Evolutionary conservation across 2,329 filamentous ascomycete genomes (phyloP).

Genomic region (Canariomyces notabilis): DNA sequence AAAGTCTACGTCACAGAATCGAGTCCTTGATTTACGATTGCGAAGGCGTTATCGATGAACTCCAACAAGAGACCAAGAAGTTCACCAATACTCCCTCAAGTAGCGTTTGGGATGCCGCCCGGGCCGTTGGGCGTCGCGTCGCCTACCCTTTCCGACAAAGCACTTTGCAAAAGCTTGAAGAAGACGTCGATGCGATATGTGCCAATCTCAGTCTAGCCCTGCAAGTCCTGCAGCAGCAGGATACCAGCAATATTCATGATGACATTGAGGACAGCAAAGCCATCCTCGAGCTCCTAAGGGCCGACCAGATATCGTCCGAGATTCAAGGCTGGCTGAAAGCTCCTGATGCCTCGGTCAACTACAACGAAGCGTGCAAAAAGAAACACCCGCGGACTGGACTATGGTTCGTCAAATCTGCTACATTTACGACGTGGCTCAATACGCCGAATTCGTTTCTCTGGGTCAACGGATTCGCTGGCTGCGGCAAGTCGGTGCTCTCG

Average conservation of each 20-base stretch:
- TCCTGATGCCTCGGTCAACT: slow-evolving; percentile 33
- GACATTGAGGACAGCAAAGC: slow-evolving; percentile 27
- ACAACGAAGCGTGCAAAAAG: slow-evolving; percentile 30
- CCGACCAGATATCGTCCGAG: slow-evolving; percentile 24
- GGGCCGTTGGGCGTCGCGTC: slow-evolving; percentile 18
- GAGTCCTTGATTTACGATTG: slow-evolving; percentile 26
- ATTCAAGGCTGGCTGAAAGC: slow-evolving; percentile 33
- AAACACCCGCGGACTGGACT: slow-evolving; percentile 30
- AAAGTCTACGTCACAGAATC: slow-evolving; percentile 23
- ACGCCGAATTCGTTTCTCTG: slow-evolving; percentile 33
- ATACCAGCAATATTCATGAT: slow-evolving; percentile 23
- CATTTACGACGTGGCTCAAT: slow-evolving; percentile 29
- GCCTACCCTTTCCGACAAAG: slow-evolving; percentile 33
- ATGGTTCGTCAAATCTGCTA: slow-evolving; percentile 30
- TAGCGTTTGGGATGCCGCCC: slow-evolving; percentile 14
- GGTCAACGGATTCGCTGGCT: slow-evolving; percentile 36
- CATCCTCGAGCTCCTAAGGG: slow-evolving; percentile 26
- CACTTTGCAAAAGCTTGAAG: slow-evolving; percentile 33
- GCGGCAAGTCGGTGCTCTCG: slow-evolving; percentile 37
- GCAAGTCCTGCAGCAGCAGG: slow-evolving; percentile 30
- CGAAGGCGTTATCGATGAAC: slow-evolving; percentile 28
- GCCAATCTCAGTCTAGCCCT: background rate
- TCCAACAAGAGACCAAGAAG: slow-evolving; percentile 26
- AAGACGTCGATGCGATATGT: slow-evolving; percentile 7
- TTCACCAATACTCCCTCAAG: slow-evolving; percentile 18